phyloP scores from a whole-genome alignment of 2,329 filamentous ascomycete genomes.

The Dendryphion nanum region DNA sequence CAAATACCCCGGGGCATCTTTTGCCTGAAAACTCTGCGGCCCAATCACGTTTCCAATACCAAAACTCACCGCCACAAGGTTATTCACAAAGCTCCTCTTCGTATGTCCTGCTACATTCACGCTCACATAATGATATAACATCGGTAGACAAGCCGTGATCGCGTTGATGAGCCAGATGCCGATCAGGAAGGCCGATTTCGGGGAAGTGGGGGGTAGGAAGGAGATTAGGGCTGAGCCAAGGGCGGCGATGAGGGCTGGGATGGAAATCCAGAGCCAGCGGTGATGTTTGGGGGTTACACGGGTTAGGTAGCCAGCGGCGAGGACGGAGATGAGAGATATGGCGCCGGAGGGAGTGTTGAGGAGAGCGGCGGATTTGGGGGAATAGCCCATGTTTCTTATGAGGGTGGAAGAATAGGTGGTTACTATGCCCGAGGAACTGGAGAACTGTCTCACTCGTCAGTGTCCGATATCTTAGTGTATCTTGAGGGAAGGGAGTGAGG shows the following conservation, averaged over 20 bases:
- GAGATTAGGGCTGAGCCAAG: slow-evolving; percentile 18
- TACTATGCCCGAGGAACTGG: slow-evolving; percentile 9
- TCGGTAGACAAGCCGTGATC: slow-evolving; percentile 41
- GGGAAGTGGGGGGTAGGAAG: slow-evolving; percentile 39
- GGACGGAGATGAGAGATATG: slow-evolving; percentile 36
- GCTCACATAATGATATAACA: slow-evolving; percentile 38
- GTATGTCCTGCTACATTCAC: slow-evolving; percentile 33
- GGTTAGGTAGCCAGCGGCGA: slow-evolving; percentile 39
- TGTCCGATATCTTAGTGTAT: too few relatives aligned
- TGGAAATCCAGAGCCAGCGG: slow-evolving; percentile 37
- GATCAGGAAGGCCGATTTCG: slow-evolving; percentile 34
- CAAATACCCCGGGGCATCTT: slow-evolving; percentile 24
- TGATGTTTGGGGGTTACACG: slow-evolving; percentile 38
- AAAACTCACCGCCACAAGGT: slow-evolving; percentile 34
- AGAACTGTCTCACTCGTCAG: too few relatives aligned
- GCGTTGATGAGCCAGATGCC: slow-evolving; percentile 41
- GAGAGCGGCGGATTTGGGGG: slow-evolving; percentile 13
- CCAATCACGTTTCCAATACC: slow-evolving; percentile 45
- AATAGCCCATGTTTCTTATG: slow-evolving; percentile 18
- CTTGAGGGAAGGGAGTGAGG: slow-evolving; percentile 40
- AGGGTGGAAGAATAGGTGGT: slow-evolving; percentile 20
- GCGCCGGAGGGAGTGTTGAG: slow-evolving; percentile 20
- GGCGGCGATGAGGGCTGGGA: slow-evolving; percentile 38
- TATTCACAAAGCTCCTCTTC: slow-evolving; percentile 37
- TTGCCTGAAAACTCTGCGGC: slow-evolving; percentile 43